Evolutionary conservation across 331 rosid species (phyloP), one percentile per base, ranked within the genome.

Genomic region (Malus hybrid): DNA sequence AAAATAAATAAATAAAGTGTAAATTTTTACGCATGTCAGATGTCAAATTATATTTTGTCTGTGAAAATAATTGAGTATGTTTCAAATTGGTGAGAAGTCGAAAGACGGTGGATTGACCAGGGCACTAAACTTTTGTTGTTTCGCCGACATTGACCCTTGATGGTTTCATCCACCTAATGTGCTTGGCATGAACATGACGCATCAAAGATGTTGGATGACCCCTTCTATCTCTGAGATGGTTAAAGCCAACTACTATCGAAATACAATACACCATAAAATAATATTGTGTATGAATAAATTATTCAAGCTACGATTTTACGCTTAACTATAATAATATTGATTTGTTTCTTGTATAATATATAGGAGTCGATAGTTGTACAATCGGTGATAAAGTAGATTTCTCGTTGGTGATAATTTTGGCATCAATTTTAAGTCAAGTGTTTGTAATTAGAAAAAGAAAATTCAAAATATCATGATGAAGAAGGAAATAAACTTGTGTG

Each of bases 111-210:
- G 70, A 76, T 80, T 84, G 92, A 88, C 89, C 80, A 63, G 56
- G 78, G 66, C 84, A 24, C 69, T 20, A 26, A 32, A 39, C 64
- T 36, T 72, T 53, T 62, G 32, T 56, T 67, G 77, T 63, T 48
- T 77, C 64, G 82, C 86, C 86, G 66, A 76, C 57, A 52, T 79
- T 85, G 87, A 81, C 91, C 81, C 62, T 5, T 50, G 55, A 63
- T 13, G 2, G 7, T 61, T 28, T 61, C n/a, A 52, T 32, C 6
- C 76, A 79, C 89, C 86, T 83, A 82, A 64, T 73, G 63, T 67
- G 78, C 70, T 82, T 60, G 68, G 2, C 6, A 20, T 22, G 10
- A 34, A 34, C 10, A 34, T 34, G 46, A 39, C 0, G 39, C 36
- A 58, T 73, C 58, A 26, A 39, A 15, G 46, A 58, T 60, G 72